Evolutionary conservation across 805 yeast genomes (phyloP).

Genomic region (Lachancea lanzarotensis): DNA sequence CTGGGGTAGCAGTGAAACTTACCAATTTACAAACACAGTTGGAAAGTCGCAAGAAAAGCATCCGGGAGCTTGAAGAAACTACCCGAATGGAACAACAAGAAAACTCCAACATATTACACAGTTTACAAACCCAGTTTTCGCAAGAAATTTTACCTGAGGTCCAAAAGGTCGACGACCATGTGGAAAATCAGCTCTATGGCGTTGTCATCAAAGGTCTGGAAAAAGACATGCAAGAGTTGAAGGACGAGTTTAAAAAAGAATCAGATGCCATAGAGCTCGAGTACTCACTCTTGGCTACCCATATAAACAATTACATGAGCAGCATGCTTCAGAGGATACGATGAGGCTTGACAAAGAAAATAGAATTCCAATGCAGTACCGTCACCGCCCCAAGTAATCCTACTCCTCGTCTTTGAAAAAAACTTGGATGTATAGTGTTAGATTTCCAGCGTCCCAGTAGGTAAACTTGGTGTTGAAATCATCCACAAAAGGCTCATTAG

Average conservation of each 20-base stretch:
- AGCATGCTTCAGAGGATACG: conserved; percentile 18
- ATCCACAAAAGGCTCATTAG: conserved; percentile 28
- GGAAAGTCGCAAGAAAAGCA: conserved; percentile 43
- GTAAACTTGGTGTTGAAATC: conserved; percentile 43
- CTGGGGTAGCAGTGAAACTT: conserved; percentile 38
- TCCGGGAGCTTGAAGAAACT: conserved; percentile 43
- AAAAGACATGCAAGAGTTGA: conserved; percentile 30
- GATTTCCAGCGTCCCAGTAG: conserved; percentile 65
- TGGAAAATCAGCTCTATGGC: conserved; percentile 32
- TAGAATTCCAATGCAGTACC: too few species aligned
- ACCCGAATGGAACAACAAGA: conserved; percentile 39
- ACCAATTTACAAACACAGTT: conserved; percentile 38
- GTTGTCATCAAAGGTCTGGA: conserved; percentile 36
- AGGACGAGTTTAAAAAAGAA: conserved; percentile 45
- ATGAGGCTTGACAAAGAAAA: background rate
- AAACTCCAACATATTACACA: conserved; percentile 40
- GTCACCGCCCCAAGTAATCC: too few species aligned
- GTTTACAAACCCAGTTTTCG: conserved; percentile 41
- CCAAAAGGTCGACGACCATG: conserved; percentile 42
- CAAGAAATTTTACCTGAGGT: conserved; percentile 44
- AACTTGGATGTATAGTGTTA: conserved; percentile 65
- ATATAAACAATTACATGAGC: conserved; percentile 43
- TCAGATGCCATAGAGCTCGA: conserved; percentile 47
- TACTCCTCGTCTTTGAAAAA: conserved; percentile 35
- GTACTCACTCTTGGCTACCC: conserved; percentile 48